Evolutionary conservation across 345 rosid genomes (phyloP).

Genomic region (Mercurialis annua): DNA sequence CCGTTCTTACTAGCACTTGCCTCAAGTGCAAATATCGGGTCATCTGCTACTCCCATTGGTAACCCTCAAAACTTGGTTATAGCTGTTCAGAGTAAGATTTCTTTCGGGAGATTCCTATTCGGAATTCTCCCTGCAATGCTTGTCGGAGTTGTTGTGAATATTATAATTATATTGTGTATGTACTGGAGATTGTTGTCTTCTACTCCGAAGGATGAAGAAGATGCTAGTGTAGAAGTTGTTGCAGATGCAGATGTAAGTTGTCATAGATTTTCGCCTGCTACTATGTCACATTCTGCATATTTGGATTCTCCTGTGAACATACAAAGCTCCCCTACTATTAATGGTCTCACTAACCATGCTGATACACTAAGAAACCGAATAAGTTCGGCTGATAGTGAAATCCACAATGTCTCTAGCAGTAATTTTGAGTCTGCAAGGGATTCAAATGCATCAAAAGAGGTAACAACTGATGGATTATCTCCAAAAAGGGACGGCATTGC

Average conservation of each 20-base stretch:
- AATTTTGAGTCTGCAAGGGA: conserved; percentile 31
- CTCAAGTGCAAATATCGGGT: conserved; percentile 82
- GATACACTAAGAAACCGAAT: conserved; percentile 48
- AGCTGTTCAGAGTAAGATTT: conserved; percentile 61
- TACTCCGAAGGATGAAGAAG: conserved; percentile 55
- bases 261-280: conserved; percentile 72
- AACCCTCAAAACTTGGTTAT: conserved; percentile 86
- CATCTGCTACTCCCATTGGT: conserved; percentile 84
- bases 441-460: conserved; percentile 47
- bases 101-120: conserved; percentile 54
- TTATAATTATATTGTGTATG: conserved; percentile 50
- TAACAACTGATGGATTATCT: conserved; percentile 6
- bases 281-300: conserved; percentile 51
- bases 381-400: conserved; percentile 42
- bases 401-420: conserved; percentile 16
- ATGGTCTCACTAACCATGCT: conserved; percentile 11
- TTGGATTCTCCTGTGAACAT: conserved; percentile 30
- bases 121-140: conserved; percentile 74
- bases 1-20: conserved; percentile 81
- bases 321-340: conserved; percentile 23
- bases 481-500: conserved; percentile 26
- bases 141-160: conserved; percentile 57
- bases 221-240: conserved; percentile 32
- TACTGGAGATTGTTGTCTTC: conserved; percentile 59
- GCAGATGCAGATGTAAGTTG: conserved; percentile 51